Evolutionary conservation across 164 flowering plant species (phyloP).

Genomic region (Sedum album): DNA sequence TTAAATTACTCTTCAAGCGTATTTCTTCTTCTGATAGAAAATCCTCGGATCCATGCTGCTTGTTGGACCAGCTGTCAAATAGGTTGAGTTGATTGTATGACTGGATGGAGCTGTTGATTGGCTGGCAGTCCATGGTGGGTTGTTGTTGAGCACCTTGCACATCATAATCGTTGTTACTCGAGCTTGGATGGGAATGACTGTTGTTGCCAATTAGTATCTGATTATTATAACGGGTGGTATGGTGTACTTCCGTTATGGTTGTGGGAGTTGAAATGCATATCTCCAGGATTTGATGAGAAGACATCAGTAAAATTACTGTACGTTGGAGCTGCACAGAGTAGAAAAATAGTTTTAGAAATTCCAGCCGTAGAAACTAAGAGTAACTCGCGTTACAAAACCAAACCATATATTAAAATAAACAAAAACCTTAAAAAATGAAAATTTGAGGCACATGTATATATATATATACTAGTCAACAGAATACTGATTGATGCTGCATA

Average conservation of each 20-base stretch:
- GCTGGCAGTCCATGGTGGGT: slow-evolving; percentile 40
- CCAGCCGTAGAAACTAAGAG: not conserved
- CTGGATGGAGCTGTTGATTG: slow-evolving; percentile 25
- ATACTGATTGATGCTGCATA: not conserved
- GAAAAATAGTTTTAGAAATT: not conserved
- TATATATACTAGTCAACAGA: not conserved
- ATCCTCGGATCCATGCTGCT: slow-evolving; percentile 39
- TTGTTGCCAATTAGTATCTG: slow-evolving; percentile 13
- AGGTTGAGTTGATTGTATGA: slow-evolving; percentile 33
- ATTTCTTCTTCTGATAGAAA: slow-evolving; percentile 53
- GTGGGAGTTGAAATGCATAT: slow-evolving; percentile 17
- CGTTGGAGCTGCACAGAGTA: slow-evolving; percentile 13
- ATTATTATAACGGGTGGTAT: slow-evolving; percentile 14
- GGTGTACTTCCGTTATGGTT: slow-evolving; percentile 17
- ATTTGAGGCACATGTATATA: not conserved
- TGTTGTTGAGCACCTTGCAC: slow-evolving; percentile 19
- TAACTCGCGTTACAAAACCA: too few species aligned
- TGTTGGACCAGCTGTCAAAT: slow-evolving; percentile 51
- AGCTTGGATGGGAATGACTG: slow-evolving; percentile 16
- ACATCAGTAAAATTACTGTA: slow-evolving; percentile 16
- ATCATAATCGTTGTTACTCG: slow-evolving; percentile 17
- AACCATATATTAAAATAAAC: not conserved
- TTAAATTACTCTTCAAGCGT: slow-evolving; percentile 46
- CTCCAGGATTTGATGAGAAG: slow-evolving; percentile 9
- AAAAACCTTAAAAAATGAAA: not conserved